phyloP scores from a whole-genome alignment of 768 basidiomycete genomes.

The Lenzites betulinus region DNA sequence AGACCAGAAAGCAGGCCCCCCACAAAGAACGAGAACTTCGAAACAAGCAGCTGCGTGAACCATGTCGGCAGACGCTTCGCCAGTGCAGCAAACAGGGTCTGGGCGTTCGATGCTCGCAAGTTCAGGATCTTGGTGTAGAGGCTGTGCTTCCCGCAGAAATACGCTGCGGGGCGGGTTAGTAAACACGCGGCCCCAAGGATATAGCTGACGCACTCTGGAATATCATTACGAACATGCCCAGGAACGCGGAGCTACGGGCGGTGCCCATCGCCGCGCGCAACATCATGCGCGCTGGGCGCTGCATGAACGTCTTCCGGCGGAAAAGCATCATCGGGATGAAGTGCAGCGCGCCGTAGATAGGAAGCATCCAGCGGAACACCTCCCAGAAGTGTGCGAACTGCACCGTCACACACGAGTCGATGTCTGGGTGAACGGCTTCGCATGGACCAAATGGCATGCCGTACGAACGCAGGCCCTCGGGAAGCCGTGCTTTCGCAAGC shows the following conservation, averaged over 20 bases:
- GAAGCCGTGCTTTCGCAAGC: slow-evolving; percentile 39
- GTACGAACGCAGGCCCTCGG: slow-evolving; percentile 35
- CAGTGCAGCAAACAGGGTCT: slow-evolving; percentile 37
- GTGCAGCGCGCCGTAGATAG: slow-evolving; percentile 87
- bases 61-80: slow-evolving; percentile 28
- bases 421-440: slow-evolving; percentile 76
- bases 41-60: slow-evolving; percentile 60
- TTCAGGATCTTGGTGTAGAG: slow-evolving; percentile 49
- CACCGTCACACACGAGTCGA: slow-evolving; percentile 58
- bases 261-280: slow-evolving; percentile 70
- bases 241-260: slow-evolving; percentile 80
- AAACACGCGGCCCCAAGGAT: not conserved
- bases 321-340: slow-evolving; percentile 86
- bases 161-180: slow-evolving; percentile 39
- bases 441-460: slow-evolving; percentile 62
- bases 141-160: slow-evolving; percentile 68
- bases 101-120: slow-evolving; percentile 27
- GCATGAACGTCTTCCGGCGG: slow-evolving; percentile 64
- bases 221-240: slow-evolving; percentile 79
- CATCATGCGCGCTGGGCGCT: slow-evolving; percentile 68
- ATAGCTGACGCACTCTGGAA: slow-evolving; percentile 64
- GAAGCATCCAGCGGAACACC: slow-evolving; percentile 84
- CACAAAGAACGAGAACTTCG: slow-evolving; percentile 73
- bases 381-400: slow-evolving; percentile 72
- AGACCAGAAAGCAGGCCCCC: slow-evolving; percentile 75